Base-by-base conservation (phyloP, 1,284 basidiomycete species). In the Marasmius sp. region DNA sequence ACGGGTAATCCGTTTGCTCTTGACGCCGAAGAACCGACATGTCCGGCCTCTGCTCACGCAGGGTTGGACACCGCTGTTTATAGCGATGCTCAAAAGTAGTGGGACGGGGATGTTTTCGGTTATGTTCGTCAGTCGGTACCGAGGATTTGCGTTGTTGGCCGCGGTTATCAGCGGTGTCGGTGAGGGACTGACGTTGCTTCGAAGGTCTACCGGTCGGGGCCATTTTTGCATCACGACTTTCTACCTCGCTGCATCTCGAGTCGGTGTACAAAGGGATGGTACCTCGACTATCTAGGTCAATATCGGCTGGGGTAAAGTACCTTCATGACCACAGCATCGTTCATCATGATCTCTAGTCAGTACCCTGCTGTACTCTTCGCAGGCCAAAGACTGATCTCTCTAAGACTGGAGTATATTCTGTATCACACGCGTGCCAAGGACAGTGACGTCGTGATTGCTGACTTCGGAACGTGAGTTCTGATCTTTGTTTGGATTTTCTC, bases 71-170 rank as follows among this genome's bases (percentile, higher is more conserved):
- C 95, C 97, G 0, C 81, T 99, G 2, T 88, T 98, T 65, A 86
- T 88, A 10, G 96, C 97, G 1, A 97, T 98, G 94, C 78, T 91
- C 60, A 95, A 98, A 69, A 94, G 93, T 67, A 92, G 89, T 55
- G 93, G 88, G 0, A 93, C 97, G 0, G 97, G 97, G 0, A 88
- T 98, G 67, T 89, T 98, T 0, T 85, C 99, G 14, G 94, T 98
- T 69, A 81, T 85, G 52, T 97, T 96, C 65, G 95, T 97, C 1
- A 89, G 86, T 63, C 82, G 85, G 38, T 98, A 94, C 70, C 84
- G 90, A 61, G 96, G 94, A 3, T 98, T 94, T 70, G 94, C 94
- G 0, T 78, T 98, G 0, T 81, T 99, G 5, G 92, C 93, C 0
- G 27, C 27, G 27, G 27, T 27, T 5, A 27, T 27, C 27, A 27